These are phyloP conservation scores for Nemania sp. DNA, from an alignment of 2,329 filamentous ascomycete species.

Conservation along the genomic window DNA sequence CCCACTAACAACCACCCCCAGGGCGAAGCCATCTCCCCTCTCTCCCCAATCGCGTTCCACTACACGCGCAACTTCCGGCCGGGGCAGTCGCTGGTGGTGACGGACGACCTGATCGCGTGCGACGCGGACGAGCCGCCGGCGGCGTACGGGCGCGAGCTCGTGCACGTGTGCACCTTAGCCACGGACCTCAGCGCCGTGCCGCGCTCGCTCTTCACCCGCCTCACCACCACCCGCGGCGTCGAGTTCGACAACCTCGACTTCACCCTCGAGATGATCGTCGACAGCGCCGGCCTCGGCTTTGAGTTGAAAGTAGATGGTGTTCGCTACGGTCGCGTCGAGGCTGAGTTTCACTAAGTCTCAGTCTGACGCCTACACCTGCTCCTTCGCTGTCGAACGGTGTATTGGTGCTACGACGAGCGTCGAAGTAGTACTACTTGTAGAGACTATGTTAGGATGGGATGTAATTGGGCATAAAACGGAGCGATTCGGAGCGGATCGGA, in stretches of 20 bases:
- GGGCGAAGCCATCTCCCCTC: constrained; percentile 76
- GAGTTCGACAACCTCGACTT: constrained; percentile 85
- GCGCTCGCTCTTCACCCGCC: constrained; percentile 69
- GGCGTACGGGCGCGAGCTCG: constrained; percentile 62
- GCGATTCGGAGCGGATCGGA: no score
- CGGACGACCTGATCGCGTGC: constrained; percentile 78
- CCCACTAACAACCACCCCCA: constrained; percentile 39
- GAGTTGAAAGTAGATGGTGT: constrained; percentile 79
- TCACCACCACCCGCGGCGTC: constrained; percentile 77
- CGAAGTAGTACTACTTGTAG: no score
- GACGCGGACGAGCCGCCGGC: constrained; percentile 68
- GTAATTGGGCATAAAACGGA: no score
- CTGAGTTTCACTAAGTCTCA: constrained; percentile 71
- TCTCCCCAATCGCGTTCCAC: constrained; percentile 76
- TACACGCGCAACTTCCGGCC: constrained; percentile 85
- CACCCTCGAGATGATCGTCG: constrained; percentile 80
- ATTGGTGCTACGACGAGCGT: no score
- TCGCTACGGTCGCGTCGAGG: constrained; percentile 75
- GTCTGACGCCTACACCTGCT: no score
- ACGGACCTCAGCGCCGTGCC: constrained; percentile 79
- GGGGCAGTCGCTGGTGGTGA: constrained; percentile 74
- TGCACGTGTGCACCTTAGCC: constrained; percentile 78
- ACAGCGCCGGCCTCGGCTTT: constrained; percentile 75
- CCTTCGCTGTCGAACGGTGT: no score
- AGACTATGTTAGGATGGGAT: no score